A percentile compares a stretch with the other conserved stretches of the same genome.
Conservation (phyloP, 1,284 basidiomycete species). For the Leccinum solheimii region DNA sequence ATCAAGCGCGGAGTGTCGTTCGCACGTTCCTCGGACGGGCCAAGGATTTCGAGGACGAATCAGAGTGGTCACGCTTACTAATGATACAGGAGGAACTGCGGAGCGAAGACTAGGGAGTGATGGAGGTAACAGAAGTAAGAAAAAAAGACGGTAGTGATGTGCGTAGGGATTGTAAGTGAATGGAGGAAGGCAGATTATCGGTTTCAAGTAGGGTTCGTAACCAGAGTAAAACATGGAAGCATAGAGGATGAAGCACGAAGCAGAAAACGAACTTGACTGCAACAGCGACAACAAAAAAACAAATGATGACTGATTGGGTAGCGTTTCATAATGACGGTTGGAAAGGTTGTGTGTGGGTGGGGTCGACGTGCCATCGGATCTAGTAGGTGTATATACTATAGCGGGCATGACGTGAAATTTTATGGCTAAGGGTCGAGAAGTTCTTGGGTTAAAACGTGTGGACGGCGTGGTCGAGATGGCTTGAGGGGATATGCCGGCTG, state of each 20-base stretch:
- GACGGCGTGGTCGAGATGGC: conserved; percentile 3
- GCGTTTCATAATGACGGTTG: conserved; percentile 24
- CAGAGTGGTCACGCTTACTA: conserved; percentile 75
- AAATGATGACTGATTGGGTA: conserved; percentile 1
- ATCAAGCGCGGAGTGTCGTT: conserved; percentile 86
- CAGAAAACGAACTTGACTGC: background rate
- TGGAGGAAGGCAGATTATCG: background rate
- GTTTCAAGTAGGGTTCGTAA: background rate
- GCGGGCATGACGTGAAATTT: conserved; percentile 1
- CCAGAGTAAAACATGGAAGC: conserved; percentile 17
- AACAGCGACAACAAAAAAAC: background rate
- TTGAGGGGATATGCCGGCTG: conserved; percentile 2
- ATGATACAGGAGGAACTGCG: conserved; percentile 59
- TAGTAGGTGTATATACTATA: background rate
- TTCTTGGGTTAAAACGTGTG: background rate
- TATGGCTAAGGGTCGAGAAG: background rate
- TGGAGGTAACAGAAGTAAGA: background rate
- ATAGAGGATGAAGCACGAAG: conserved; percentile 1
- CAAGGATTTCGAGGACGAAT: conserved; percentile 84
- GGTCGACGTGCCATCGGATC: conserved; percentile 12
- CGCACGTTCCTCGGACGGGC: conserved; percentile 85
- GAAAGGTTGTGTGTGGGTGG: background rate
- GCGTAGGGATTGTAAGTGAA: background rate
- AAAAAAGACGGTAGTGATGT: conserved; percentile 1
- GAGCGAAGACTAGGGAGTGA: conserved; percentile 20